Evolutionary conservation across 1,284 basidiomycete species (phyloP).

Genomic region (Trametes hirsuta): DNA sequence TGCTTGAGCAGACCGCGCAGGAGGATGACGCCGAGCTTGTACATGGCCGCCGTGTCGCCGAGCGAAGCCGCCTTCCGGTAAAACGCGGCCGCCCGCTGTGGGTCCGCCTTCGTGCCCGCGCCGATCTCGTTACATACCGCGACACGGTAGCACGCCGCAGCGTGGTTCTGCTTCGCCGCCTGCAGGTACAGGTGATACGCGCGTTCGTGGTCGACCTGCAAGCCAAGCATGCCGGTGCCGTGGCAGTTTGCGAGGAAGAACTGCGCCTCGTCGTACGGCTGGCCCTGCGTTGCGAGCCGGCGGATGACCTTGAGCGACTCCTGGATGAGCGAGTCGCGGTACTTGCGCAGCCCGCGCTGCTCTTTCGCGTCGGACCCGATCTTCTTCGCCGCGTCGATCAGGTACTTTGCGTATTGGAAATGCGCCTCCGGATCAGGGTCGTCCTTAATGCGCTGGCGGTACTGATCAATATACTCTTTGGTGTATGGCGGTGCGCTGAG

Average conservation of each 20-base stretch:
- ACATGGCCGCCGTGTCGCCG: constrained; percentile 98
- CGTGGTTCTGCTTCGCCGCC: constrained; percentile 96
- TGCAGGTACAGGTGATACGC: constrained; percentile 99
- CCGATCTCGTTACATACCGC: constrained; percentile 99
- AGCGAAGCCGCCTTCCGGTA: constrained; percentile 96
- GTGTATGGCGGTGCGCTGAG: constrained; percentile 88
- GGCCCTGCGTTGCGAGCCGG: constrained; percentile 86
- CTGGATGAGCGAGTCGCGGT: constrained; percentile 84
- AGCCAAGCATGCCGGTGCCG: constrained; percentile 91
- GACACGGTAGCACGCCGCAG: constrained; percentile 94
- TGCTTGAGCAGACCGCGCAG: constrained; percentile 87
- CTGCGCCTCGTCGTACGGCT: constrained; percentile 95
- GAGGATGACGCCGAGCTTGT: constrained; percentile 97
- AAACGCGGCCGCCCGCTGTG: constrained; percentile 89
- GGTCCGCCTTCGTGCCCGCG: constrained; percentile 94
- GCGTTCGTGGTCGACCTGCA: constrained; percentile 96
- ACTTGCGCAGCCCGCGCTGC: constrained; percentile 84
- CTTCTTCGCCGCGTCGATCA: constrained; percentile 98
- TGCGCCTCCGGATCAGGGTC: constrained; percentile 99
- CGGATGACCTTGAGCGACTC: constrained; percentile 95
- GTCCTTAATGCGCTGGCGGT: constrained; percentile 94
- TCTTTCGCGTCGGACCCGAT: constrained; percentile 76
- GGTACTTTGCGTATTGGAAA: constrained; percentile 95
- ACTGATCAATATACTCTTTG: constrained; percentile 97
- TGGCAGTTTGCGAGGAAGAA: constrained; percentile 99